These are phyloP conservation scores for Botrytis galanthina DNA, from an alignment of 2,329 filamentous ascomycete genomes.

Conservation along the genomic window DNA sequence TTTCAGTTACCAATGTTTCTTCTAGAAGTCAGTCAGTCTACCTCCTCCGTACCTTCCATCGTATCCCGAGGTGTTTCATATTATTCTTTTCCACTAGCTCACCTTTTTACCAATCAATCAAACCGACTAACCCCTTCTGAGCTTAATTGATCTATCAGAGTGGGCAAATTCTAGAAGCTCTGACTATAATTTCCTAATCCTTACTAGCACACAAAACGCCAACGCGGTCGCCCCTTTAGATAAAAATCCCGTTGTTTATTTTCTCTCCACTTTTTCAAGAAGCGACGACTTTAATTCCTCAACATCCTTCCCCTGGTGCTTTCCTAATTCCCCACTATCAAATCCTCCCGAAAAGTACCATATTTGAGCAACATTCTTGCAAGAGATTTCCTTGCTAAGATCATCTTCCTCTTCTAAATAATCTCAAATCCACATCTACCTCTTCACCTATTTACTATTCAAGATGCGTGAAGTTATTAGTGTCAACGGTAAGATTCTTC, in stretches of 20 bases:
- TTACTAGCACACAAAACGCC: neutral
- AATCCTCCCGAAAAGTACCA: constrained; percentile 22
- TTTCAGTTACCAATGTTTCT: neutral
- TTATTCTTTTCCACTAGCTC: neutral
- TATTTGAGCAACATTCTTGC: constrained; percentile 23
- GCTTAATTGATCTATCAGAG: neutral
- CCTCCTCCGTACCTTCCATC: neutral
- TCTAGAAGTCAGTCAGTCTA: constrained; percentile 2
- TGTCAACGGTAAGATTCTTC: constrained; percentile 79
- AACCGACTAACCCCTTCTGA: neutral
- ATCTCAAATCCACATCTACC: constrained; percentile 25
- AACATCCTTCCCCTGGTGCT: constrained; percentile 19
- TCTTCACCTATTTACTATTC: constrained; percentile 32
- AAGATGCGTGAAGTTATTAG: constrained; percentile 99
- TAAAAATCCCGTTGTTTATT: constrained; percentile 18
- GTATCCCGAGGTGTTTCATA: constrained; percentile 7
- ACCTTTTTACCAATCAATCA: neutral
- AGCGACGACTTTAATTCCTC: constrained; percentile 24
- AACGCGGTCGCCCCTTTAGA: constrained; percentile 20
- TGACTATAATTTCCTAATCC: constrained; percentile 14
- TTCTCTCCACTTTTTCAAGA: constrained; percentile 13
- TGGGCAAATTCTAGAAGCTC: constrained; percentile 13
- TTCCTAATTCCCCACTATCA: constrained; percentile 30
- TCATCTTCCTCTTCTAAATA: constrained; percentile 18
- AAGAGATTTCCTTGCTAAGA: constrained; percentile 22